Percentiles rank a stretch among this genome's conserved stretches.
phyloP scores from a whole-genome alignment of 371 early-diverging fungal species.

The Mucor velutinosus region DNA sequence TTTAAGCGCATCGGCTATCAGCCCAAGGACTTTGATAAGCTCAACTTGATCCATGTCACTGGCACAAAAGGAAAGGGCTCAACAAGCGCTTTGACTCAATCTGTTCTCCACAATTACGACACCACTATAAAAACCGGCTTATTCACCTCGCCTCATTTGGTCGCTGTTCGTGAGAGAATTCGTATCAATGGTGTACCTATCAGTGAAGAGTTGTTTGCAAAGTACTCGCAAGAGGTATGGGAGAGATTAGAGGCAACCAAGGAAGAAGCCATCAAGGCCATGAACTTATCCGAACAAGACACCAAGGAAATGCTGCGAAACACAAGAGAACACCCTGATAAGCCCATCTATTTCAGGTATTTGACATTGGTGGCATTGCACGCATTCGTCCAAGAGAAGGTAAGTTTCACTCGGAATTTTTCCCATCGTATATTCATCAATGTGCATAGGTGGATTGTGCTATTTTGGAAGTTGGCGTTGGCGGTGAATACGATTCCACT shows the following conservation, averaged over 20 bases:
- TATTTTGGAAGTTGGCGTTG: conserved; percentile 84
- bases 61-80: conserved; percentile 93
- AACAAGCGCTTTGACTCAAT: conserved; percentile 73
- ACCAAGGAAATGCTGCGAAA: conserved; percentile 32
- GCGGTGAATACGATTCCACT: conserved; percentile 87
- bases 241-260: conserved; percentile 66
- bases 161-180: conserved; percentile 93
- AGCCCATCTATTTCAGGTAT: conserved; percentile 90
- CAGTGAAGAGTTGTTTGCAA: conserved; percentile 72
- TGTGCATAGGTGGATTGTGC: conserved; percentile 66
- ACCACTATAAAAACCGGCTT: conserved; percentile 65
- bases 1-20: conserved; percentile 73
- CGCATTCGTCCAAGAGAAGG: conserved; percentile 80
- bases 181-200: conserved; percentile 89
- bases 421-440: conserved; percentile 11
- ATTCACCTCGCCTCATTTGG: conserved; percentile 94
- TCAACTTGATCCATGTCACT: conserved; percentile 82
- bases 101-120: conserved; percentile 58
- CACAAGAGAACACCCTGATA: conserved; percentile 55
- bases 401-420: conserved; percentile 1
- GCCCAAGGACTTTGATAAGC: conserved; percentile 63
- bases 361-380: conserved; percentile 90
- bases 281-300: conserved; percentile 24
- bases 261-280: conserved; percentile 34
- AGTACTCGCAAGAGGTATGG: conserved; percentile 89